Conservation (phyloP, 192 early-diverging fungal species). For the Haplosporangium gracile region DNA sequence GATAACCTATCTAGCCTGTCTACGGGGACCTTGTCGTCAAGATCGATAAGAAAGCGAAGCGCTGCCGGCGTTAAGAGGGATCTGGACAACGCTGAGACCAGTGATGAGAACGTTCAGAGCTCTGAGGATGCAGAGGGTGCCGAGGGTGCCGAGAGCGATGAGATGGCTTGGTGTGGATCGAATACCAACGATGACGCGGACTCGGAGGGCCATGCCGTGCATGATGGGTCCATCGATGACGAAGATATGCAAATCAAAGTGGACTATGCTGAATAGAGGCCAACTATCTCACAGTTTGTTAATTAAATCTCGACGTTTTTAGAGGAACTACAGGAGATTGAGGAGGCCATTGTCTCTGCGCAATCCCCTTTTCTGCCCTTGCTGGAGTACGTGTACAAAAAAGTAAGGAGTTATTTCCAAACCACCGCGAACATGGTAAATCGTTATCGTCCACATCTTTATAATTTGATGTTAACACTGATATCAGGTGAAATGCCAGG, state of each 20-base stretch:
- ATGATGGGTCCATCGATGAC: slow-evolving; percentile 4
- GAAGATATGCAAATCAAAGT: slow-evolving; percentile 21
- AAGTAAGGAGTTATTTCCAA: slow-evolving; percentile 21
- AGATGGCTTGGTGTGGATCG: slow-evolving; percentile 19
- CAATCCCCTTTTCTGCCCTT: slow-evolving; percentile 33
- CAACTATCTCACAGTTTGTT: slow-evolving; percentile 9
- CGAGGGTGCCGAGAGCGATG: slow-evolving; percentile 20
- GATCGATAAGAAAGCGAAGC: neutral
- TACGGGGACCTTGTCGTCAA: neutral
- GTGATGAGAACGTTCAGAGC: slow-evolving; percentile 3
- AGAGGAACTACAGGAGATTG: slow-evolving; percentile 31
- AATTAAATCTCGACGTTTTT: slow-evolving; percentile 1
- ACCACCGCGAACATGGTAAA: neutral
- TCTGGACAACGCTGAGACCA: too few species aligned
- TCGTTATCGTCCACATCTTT: slow-evolving; percentile 7
- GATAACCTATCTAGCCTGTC: neutral
- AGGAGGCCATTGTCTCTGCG: slow-evolving; percentile 31
- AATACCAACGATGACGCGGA: slow-evolving; percentile 20
- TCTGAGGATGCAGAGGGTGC: slow-evolving; percentile 16
- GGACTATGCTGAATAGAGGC: slow-evolving; percentile 8
- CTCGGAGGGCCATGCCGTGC: slow-evolving; percentile 6
- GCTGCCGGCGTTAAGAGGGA: neutral
- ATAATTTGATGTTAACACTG: slow-evolving; percentile 11
- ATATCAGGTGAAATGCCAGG: slow-evolving; percentile 26
- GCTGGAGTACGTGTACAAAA: slow-evolving; percentile 15